Evolutionary conservation across 345 rosid species (phyloP).

Genomic region (Rhodomyrtus tomentosa): DNA sequence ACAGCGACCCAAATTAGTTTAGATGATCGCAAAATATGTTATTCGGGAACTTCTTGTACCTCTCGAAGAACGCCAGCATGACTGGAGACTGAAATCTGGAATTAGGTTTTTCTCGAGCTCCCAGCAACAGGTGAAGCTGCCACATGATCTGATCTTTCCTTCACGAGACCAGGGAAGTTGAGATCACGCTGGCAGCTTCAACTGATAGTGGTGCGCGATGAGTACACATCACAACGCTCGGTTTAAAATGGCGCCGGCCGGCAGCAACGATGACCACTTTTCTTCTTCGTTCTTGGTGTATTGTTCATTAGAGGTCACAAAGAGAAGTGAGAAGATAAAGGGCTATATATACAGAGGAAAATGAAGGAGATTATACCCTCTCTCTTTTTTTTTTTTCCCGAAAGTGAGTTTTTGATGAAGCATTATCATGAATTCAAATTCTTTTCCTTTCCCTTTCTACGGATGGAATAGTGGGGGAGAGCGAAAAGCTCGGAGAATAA

Average conservation of each 20-base stretch:
- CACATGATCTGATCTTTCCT: constrained; percentile 25
- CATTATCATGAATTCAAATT: neutral
- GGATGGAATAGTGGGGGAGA: neutral
- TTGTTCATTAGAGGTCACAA: neutral
- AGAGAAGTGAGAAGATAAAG: neutral
- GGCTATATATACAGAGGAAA: constrained; percentile 4
- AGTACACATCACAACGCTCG: neutral
- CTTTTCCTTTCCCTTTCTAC: neutral
- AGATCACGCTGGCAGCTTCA: constrained; percentile 99
- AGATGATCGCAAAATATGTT: neutral
- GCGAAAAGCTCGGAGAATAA: neutral
- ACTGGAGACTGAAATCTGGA: neutral
- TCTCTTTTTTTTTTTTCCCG: neutral
- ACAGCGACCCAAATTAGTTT: neutral
- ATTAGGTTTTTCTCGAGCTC: constrained; percentile 2
- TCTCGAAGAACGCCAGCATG: neutral
- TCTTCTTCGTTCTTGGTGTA: neutral
- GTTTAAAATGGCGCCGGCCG: neutral
- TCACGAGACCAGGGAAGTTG: constrained; percentile 10
- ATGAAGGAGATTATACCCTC: neutral
- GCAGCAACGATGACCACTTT: neutral
- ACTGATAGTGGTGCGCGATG: constrained; percentile 54
- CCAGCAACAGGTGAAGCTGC: constrained; percentile 14
- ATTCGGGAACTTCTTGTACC: neutral
- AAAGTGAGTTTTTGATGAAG: neutral